phyloP scores from a whole-genome alignment of 352 stramenopile species.

The Phytophthora boehmeriae region DNA sequence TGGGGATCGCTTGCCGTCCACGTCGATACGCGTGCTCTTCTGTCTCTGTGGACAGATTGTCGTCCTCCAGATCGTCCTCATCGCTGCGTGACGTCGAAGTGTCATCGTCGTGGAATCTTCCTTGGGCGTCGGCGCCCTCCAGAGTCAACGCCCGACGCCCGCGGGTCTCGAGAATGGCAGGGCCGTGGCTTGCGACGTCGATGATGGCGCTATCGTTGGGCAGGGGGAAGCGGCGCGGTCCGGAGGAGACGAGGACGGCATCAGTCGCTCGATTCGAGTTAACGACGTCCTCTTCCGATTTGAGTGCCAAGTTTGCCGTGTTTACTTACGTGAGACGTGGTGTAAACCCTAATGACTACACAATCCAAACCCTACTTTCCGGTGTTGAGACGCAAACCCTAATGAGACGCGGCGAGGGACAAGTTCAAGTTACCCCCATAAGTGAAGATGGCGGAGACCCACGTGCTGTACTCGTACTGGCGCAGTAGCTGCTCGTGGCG shows the following conservation, averaged over 20 bases:
- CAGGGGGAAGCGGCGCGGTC: neutral
- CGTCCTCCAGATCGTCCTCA: conserved; percentile 17
- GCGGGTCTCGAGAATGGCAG: conserved; percentile 22
- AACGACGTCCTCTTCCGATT: neutral
- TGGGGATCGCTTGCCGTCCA: conserved; percentile 61
- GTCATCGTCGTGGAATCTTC: conserved; percentile 17
- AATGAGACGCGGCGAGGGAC: no score
- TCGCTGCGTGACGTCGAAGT: conserved; percentile 1
- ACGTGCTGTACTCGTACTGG: conserved; percentile 89
- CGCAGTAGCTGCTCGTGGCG: conserved; percentile 90
- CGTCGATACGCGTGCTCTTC: conserved; percentile 60
- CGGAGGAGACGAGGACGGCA: conserved; percentile 15
- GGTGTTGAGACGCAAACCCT: no score
- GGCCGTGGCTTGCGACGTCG: conserved; percentile 41
- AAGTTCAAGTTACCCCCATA: conserved; percentile 14
- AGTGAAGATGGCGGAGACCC: conserved; percentile 16
- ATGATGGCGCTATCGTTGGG: conserved; percentile 39
- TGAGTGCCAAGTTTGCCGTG: no score
- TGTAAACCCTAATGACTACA: no score
- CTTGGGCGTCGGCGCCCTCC: conserved; percentile 9
- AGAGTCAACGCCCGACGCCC: conserved; percentile 28
- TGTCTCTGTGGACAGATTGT: conserved; percentile 5
- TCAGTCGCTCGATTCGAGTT: no score
- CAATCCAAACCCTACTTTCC: no score
- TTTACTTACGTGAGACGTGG: no score